phyloP scores from a whole-genome alignment of 495 filamentous ascomycete genomes.

The Hyaloscypha hepaticicola region DNA sequence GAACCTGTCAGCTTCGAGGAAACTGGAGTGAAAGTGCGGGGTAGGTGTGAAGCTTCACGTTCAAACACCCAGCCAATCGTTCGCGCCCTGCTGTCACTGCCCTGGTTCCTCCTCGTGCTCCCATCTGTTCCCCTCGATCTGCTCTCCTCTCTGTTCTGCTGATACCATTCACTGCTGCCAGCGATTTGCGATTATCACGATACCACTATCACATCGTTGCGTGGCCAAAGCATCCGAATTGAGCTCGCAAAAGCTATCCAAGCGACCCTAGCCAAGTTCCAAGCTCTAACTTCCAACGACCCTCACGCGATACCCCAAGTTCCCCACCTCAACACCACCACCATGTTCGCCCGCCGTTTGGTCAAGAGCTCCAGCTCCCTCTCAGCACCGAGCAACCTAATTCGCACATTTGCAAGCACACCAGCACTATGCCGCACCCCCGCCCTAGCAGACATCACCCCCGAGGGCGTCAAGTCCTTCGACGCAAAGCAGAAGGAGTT shows the following conservation, averaged over 20 bases:
- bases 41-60: slow-evolving; percentile 16
- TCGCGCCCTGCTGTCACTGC: not conserved
- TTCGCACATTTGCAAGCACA: slow-evolving; percentile 63
- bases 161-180: slow-evolving; percentile 1
- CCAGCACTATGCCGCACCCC: slow-evolving; percentile 50
- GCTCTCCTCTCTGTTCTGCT: slow-evolving; percentile 10
- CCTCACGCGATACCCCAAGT: slow-evolving; percentile 19
- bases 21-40: slow-evolving; percentile 19
- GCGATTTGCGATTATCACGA: not conserved
- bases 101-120: slow-evolving; percentile 3
- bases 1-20: not conserved
- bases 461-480: slow-evolving; percentile 68
- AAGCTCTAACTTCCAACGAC: slow-evolving; percentile 8
- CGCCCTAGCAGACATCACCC: slow-evolving; percentile 80
- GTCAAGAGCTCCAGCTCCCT: slow-evolving; percentile 44
- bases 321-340: slow-evolving; percentile 17
- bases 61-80: slow-evolving; percentile 16
- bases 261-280: not conserved
- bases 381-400: slow-evolving; percentile 34
- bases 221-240: not conserved
- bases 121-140: not conserved
- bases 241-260: not conserved
- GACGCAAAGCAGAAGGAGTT: slow-evolving; percentile 80
- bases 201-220: not conserved
- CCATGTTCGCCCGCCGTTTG: slow-evolving; percentile 39